Percentiles rank a stretch among this genome's conserved stretches.
Conservation (phyloP, 176 grass and related monocot genomes). For the Cenchrus americanus region DNA sequence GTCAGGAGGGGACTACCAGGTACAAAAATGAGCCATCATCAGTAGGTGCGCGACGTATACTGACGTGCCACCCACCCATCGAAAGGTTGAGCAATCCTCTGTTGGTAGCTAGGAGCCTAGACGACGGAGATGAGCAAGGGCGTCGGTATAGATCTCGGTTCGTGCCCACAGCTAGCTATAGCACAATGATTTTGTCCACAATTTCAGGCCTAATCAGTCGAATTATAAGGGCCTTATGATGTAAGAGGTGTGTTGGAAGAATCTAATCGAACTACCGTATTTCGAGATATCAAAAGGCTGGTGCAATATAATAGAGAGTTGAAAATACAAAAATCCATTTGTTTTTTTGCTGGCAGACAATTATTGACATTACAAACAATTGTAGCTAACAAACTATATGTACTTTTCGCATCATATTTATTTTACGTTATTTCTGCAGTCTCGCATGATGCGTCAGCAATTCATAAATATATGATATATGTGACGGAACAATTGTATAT, state of each 20-base stretch:
- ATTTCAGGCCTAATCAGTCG: slow-evolving; percentile 26
- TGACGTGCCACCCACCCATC: slow-evolving; percentile 27
- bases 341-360: neutral
- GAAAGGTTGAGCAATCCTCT: slow-evolving; percentile 29
- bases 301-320: neutral
- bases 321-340: neutral
- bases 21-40: neutral
- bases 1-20: neutral
- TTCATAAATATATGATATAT: neutral
- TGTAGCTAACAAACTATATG: too few species aligned
- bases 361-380: neutral
- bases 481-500: neutral
- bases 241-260: slow-evolving; percentile 17
- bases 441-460: neutral
- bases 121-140: neutral
- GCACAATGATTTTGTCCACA: slow-evolving; percentile 41
- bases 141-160: neutral
- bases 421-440: neutral
- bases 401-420: too few species aligned
- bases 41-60: neutral
- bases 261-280: slow-evolving; percentile 28
- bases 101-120: slow-evolving; percentile 24
- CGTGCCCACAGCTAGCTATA: slow-evolving; percentile 6
- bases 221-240: slow-evolving; percentile 20
- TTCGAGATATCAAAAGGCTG: slow-evolving; percentile 9